Conservation (phyloP, 2,329 filamentous ascomycete species). For the Domatiomyces catenatus region DNA sequence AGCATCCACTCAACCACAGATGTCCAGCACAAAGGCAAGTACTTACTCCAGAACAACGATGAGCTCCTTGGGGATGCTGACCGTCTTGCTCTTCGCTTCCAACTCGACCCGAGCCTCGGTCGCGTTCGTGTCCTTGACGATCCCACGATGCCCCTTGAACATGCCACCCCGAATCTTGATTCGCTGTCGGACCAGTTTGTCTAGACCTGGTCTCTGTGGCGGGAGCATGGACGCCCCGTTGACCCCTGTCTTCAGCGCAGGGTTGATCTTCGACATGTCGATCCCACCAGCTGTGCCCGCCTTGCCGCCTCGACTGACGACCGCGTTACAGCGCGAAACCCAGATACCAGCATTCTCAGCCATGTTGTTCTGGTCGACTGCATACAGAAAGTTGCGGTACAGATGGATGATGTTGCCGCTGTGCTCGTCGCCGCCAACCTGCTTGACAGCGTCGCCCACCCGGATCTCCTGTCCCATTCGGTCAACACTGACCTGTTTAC, state of each 20-base stretch:
- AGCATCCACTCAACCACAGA: slow-evolving; percentile 7
- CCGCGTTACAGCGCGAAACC: slow-evolving; percentile 69
- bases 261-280: slow-evolving; percentile 84
- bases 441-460: slow-evolving; percentile 80
- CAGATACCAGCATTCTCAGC: slow-evolving; percentile 83
- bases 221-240: slow-evolving; percentile 46
- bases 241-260: slow-evolving; percentile 41
- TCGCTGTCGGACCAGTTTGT: slow-evolving; percentile 77
- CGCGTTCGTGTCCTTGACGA: slow-evolving; percentile 89
- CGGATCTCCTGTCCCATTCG: slow-evolving; percentile 86
- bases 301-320: slow-evolving; percentile 86
- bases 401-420: slow-evolving; percentile 87
- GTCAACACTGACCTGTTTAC: slow-evolving; percentile 78
- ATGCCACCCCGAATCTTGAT: slow-evolving; percentile 75
- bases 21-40: neutral
- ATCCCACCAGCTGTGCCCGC: slow-evolving; percentile 57
- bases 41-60: slow-evolving; percentile 71
- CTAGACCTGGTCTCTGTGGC: slow-evolving; percentile 57
- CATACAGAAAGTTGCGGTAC: slow-evolving; percentile 79
- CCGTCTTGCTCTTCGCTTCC: slow-evolving; percentile 83
- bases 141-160: slow-evolving; percentile 84
- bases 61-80: slow-evolving; percentile 66
- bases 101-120: slow-evolving; percentile 76
- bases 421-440: slow-evolving; percentile 69
- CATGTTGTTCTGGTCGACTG: slow-evolving; percentile 60